Evolutionary conservation across 225 moss, liverwort and hornwort genomes (phyloP).

Genomic region (Climacium dendroides): DNA sequence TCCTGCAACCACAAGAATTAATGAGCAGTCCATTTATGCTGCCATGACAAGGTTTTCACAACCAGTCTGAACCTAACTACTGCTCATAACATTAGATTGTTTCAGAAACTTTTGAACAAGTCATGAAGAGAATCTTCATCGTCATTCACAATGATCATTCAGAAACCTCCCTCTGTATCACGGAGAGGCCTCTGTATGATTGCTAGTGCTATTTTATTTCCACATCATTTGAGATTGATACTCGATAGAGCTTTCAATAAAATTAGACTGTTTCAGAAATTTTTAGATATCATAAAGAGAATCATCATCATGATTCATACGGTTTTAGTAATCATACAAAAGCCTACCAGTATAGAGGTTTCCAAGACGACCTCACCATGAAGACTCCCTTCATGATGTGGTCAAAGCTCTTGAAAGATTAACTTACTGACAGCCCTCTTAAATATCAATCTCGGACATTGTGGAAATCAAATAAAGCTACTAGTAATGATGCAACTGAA

Average conservation of each 20-base stretch:
- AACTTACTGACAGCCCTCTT: not conserved
- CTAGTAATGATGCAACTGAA: not conserved
- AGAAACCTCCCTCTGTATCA: not conserved
- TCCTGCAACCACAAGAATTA: conserved; percentile 18
- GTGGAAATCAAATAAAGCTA: not conserved
- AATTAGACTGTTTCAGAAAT: not conserved
- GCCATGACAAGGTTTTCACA: not conserved
- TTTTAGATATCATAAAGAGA: not conserved
- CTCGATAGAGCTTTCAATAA: not conserved
- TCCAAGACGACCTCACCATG: not conserved
- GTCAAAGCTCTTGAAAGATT: not conserved
- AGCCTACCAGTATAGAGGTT: not conserved
- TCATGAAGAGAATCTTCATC: not conserved
- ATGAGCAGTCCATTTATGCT: not conserved
- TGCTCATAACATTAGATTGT: too few relatives aligned
- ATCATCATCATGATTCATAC: not conserved
- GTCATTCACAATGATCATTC: not conserved
- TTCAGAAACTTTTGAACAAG: not conserved
- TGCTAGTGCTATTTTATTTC: not conserved
- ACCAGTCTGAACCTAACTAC: not conserved
- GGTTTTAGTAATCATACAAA: not conserved
- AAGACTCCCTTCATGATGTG: not conserved
- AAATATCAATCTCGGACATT: not conserved
- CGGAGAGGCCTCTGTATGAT: not conserved
- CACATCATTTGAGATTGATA: not conserved